A percentile compares a stretch with the other conserved stretches of the same genome.
phyloP scores from a whole-genome alignment of 2,329 filamentous ascomycete genomes.

The Colletotrichum limetticola region DNA sequence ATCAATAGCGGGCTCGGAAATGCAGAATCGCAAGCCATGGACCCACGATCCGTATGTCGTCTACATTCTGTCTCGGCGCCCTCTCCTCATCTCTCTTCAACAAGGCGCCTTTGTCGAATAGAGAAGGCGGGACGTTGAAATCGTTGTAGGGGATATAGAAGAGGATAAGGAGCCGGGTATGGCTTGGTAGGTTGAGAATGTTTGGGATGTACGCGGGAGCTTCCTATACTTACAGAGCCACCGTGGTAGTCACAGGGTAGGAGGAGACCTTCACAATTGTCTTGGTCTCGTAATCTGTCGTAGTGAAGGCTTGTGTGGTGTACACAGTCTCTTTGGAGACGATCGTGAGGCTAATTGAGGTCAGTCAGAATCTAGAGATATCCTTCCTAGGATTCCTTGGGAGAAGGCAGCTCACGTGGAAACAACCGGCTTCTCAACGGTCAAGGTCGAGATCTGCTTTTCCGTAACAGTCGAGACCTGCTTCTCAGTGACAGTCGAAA shows the following conservation, averaged over 20 bases:
- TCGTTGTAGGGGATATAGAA: neutral
- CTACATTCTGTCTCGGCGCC: neutral
- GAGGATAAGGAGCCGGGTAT: neutral
- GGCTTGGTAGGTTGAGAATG: neutral
- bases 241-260: slow-evolving; percentile 35
- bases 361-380: neutral
- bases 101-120: neutral
- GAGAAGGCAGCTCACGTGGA: slow-evolving; percentile 11
- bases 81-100: neutral
- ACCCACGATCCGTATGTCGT: neutral
- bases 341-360: neutral
- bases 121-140: neutral
- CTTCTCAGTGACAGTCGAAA: neutral
- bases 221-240: slow-evolving; percentile 25
- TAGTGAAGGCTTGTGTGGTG: slow-evolving; percentile 26
- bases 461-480: slow-evolving; percentile 35
- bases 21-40: neutral
- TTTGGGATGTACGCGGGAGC: neutral
- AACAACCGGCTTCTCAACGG: slow-evolving; percentile 3
- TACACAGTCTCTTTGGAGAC: slow-evolving; percentile 27
- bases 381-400: neutral
- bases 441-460: slow-evolving; percentile 29
- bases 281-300: slow-evolving; percentile 26
- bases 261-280: slow-evolving; percentile 18
- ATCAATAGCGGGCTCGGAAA: neutral